Evolutionary conservation across 352 stramenopile species (phyloP).

Genomic region (Globisporangium paroecandrum): DNA sequence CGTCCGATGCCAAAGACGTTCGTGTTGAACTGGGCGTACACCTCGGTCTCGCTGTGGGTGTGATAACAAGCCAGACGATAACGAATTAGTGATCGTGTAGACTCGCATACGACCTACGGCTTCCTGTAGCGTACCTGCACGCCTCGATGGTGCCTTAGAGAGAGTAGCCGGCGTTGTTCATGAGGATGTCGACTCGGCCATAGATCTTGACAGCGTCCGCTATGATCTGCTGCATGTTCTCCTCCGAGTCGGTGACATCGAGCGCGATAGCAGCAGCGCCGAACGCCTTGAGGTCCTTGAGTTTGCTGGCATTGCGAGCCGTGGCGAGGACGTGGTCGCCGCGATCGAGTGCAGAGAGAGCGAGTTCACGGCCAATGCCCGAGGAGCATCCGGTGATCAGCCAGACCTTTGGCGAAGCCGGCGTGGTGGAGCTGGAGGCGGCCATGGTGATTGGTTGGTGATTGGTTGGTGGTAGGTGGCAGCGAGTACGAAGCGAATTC

Average conservation of each 20-base stretch:
- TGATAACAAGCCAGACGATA: background rate
- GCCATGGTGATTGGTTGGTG: background rate
- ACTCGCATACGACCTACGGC: background rate
- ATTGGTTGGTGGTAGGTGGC: background rate
- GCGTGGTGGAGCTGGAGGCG: background rate
- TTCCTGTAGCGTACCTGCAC: background rate
- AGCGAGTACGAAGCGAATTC: background rate
- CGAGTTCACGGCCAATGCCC: background rate
- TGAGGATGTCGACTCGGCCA: conserved; percentile 41
- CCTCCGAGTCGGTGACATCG: background rate
- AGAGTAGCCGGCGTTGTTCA: conserved; percentile 49
- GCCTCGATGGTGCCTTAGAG: background rate
- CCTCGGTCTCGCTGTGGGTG: conserved; percentile 17
- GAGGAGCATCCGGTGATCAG: background rate
- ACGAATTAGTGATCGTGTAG: no score
- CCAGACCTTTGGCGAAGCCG: background rate
- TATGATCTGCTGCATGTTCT: background rate
- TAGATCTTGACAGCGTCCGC: background rate
- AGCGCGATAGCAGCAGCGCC: background rate
- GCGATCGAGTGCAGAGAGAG: background rate
- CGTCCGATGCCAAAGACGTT: conserved; percentile 39
- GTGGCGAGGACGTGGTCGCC: background rate
- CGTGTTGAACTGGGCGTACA: conserved; percentile 36
- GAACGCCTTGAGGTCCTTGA: background rate
- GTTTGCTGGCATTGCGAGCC: background rate